These are phyloP conservation scores for Bruguiera gymnorhiza DNA, from an alignment of 345 rosid species.

Conservation along the genomic window DNA sequence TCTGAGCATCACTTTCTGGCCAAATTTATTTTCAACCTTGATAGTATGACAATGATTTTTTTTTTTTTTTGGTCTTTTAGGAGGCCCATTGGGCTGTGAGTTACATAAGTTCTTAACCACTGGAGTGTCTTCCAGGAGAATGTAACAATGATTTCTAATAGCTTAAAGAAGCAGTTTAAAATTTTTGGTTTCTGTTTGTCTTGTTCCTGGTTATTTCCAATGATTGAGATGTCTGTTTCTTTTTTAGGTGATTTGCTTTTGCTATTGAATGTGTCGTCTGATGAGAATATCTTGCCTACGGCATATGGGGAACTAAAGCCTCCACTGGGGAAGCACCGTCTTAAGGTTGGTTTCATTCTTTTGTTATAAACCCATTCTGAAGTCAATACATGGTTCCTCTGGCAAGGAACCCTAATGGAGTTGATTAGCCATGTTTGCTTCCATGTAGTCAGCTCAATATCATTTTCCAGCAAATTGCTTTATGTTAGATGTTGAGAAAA, in stretches of 20 bases:
- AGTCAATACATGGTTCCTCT: not conserved
- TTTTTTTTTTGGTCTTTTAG: no score
- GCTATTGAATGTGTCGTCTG: slow-evolving; percentile 72
- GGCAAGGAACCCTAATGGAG: not conserved
- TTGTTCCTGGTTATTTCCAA: not conserved
- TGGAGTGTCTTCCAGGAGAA: no score
- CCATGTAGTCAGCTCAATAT: not conserved
- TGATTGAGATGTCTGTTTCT: slow-evolving; percentile 15
- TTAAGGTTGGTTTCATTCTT: slow-evolving; percentile 56
- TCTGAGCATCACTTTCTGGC: no score
- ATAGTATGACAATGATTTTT: no score
- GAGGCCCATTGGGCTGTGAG: no score
- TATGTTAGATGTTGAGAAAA: no score
- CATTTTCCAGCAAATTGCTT: not conserved
- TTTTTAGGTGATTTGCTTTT: slow-evolving; percentile 68
- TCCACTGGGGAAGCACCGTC: slow-evolving; percentile 95
- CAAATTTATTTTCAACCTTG: no score
- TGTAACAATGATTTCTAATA: no score
- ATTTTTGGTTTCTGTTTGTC: not conserved
- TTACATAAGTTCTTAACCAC: no score
- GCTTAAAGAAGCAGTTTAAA: no score
- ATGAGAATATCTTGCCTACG: slow-evolving; percentile 79
- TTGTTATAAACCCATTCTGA: not conserved
- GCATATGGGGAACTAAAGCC: slow-evolving; percentile 94
- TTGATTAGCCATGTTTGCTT: not conserved